These are phyloP conservation scores for Pseudogymnoascus sp. DNA, from an alignment of 2,329 filamentous ascomycete genomes.

Conservation along the genomic window DNA sequence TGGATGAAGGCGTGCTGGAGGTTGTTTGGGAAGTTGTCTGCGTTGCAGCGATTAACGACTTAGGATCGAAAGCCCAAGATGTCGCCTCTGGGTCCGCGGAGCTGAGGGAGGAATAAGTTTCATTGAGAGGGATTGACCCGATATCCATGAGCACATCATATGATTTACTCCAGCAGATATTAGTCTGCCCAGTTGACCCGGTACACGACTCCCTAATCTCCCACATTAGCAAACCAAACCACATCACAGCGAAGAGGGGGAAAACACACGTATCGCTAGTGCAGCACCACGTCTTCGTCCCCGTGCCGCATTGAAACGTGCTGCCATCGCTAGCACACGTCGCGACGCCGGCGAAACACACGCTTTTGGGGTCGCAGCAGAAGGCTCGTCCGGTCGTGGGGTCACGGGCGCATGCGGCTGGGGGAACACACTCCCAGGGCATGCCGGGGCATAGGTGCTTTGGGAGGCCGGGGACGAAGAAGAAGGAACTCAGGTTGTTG, in stretches of 20 bases:
- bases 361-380: background rate
- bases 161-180: conserved; percentile 1
- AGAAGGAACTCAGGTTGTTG: background rate
- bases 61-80: background rate
- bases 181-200: background rate
- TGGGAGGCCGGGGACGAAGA: background rate
- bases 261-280: background rate
- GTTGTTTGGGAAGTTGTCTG: background rate
- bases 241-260: background rate
- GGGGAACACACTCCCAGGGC: background rate
- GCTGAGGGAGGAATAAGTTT: conserved; percentile 7
- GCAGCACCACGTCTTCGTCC: background rate
- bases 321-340: background rate
- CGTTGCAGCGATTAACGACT: background rate
- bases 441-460: background rate
- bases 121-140: background rate
- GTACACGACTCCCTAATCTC: background rate
- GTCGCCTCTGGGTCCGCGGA: background rate
- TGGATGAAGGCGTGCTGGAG: background rate
- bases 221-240: background rate
- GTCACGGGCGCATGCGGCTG: background rate
- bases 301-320: background rate
- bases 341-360: background rate
- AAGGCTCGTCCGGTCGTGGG: background rate
- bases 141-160: background rate